phyloP scores from a whole-genome alignment of 495 filamentous ascomycete genomes.

The Podospora fimiseda region DNA sequence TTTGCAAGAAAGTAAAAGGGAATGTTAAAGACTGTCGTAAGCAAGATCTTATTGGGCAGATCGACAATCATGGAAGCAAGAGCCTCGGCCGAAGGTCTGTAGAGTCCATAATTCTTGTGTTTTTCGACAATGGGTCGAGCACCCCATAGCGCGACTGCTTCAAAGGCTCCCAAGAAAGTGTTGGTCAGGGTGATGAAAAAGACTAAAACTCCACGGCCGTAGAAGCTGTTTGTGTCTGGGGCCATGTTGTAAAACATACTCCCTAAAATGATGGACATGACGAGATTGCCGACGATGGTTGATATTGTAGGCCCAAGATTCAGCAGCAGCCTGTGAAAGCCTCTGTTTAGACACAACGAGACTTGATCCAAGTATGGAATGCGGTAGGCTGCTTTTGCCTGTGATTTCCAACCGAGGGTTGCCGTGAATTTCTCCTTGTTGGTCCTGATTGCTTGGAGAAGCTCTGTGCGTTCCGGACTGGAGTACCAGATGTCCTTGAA shows the following conservation, averaged over 20 bases:
- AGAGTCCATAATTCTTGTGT: slow-evolving; percentile 57
- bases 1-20: slow-evolving; percentile 53
- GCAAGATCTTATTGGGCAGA: slow-evolving; percentile 48
- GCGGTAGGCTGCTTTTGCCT: no score
- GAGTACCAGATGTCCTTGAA: no score
- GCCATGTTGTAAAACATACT: slow-evolving; percentile 41
- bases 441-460: no score
- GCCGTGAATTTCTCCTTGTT: no score
- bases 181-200: slow-evolving; percentile 52
- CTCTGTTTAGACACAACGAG: no score
- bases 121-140: slow-evolving; percentile 60
- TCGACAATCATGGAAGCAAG: slow-evolving; percentile 52
- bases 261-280: slow-evolving; percentile 38
- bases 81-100: slow-evolving; percentile 54
- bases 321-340: no score
- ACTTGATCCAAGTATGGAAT: no score
- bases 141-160: slow-evolving; percentile 56
- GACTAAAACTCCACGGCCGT: slow-evolving; percentile 50
- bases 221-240: slow-evolving; percentile 32
- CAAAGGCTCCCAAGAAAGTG: slow-evolving; percentile 43
- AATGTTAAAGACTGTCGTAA: slow-evolving; percentile 45
- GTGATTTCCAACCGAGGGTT: no score
- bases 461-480: no score
- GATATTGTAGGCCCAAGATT: no score
- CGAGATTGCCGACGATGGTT: slow-evolving; percentile 28